phyloP scores from a whole-genome alignment of 2,329 filamentous ascomycete genomes.

The Fusarium camptoceras region DNA sequence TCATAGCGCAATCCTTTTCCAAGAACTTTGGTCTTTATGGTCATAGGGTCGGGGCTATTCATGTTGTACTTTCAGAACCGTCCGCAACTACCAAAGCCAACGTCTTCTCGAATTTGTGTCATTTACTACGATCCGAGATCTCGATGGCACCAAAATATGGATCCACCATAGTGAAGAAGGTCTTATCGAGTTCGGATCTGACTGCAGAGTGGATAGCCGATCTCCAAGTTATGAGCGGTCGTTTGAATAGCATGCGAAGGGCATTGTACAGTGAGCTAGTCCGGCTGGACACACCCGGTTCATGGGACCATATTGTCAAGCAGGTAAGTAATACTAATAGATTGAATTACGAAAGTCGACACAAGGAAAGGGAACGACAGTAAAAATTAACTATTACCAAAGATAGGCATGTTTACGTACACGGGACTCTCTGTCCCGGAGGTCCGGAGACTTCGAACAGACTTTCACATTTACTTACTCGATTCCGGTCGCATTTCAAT shows the following conservation, averaged over 20 bases:
- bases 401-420: slow-evolving; percentile 99
- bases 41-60: slow-evolving; percentile 93
- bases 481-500: slow-evolving; percentile 38
- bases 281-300: slow-evolving; percentile 83
- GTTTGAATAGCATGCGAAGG: slow-evolving; percentile 91
- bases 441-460: slow-evolving; percentile 74
- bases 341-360: no score
- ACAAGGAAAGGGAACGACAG: background rate
- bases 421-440: slow-evolving; percentile 80
- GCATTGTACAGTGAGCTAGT: slow-evolving; percentile 83
- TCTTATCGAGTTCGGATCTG: slow-evolving; percentile 82
- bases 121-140: slow-evolving; percentile 95
- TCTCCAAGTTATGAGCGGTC: slow-evolving; percentile 89
- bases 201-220: slow-evolving; percentile 94
- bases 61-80: slow-evolving; percentile 89
- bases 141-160: slow-evolving; percentile 97
- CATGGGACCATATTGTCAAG: slow-evolving; percentile 95
- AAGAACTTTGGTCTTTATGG: slow-evolving; percentile 99
- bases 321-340: slow-evolving; percentile 50
- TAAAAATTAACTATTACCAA: slow-evolving; percentile 2
- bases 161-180: slow-evolving; percentile 82
- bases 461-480: slow-evolving; percentile 80
- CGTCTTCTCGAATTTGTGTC: slow-evolving; percentile 22
- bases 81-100: slow-evolving; percentile 66
- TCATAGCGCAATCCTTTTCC: slow-evolving; percentile 91